phyloP scores from a whole-genome alignment of 1,139 yeast species.

The Pichia sp. region DNA sequence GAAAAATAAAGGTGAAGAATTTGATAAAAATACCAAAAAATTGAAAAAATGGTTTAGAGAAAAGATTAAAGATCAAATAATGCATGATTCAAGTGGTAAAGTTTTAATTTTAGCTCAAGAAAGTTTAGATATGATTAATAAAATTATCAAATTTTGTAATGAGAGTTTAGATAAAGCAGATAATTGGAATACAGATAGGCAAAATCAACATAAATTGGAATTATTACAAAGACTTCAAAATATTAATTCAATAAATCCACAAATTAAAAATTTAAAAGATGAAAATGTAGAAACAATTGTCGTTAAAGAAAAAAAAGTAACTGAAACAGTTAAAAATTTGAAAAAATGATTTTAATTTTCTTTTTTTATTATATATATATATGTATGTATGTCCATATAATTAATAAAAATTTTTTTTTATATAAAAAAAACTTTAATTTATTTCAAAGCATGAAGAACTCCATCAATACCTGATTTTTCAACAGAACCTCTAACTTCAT shows the following conservation, averaged over 20 bases:
- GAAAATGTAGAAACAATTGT: slow-evolving; percentile 8
- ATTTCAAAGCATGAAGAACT: slow-evolving; percentile 16
- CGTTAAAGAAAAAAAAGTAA: slow-evolving; percentile 3
- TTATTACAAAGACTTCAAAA: slow-evolving; percentile 24
- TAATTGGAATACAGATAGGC: slow-evolving; percentile 47
- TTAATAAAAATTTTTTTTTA: too few relatives aligned
- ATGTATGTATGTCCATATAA: too few relatives aligned
- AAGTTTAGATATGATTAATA: slow-evolving; percentile 79
- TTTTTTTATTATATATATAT: too few relatives aligned
- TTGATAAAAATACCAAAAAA: slow-evolving; percentile 9
- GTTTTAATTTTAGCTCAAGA: slow-evolving; percentile 82
- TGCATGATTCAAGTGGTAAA: slow-evolving; percentile 47
- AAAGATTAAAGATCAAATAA: slow-evolving; percentile 24
- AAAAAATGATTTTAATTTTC: too few relatives aligned
- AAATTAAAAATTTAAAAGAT: background rate
- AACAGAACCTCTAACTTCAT: slow-evolving; percentile 41
- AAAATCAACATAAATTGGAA: slow-evolving; percentile 23
- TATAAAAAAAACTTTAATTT: too few relatives aligned
- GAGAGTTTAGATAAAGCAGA: slow-evolving; percentile 83
- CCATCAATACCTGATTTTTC: slow-evolving; percentile 26
- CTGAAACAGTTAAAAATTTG: too few relatives aligned
- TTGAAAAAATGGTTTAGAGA: slow-evolving; percentile 25
- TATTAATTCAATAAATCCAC: slow-evolving; percentile 14
- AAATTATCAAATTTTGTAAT: slow-evolving; percentile 76
- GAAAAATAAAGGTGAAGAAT: slow-evolving; percentile 7